phyloP scores from a whole-genome alignment of 768 basidiomycete genomes.

The Pleurotus citrinopileatus region DNA sequence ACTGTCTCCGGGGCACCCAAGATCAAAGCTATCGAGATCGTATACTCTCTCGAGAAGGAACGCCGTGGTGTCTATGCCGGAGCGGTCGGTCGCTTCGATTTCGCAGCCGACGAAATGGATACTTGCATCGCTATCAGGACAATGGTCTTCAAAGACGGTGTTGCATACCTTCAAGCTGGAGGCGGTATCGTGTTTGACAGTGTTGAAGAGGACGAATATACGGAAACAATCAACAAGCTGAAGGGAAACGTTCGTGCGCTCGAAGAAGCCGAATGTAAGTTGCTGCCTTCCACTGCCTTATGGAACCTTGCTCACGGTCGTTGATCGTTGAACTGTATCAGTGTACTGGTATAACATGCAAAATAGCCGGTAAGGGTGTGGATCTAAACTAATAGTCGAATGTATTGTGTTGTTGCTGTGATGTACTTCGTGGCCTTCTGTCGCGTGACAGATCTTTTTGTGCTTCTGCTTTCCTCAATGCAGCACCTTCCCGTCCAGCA shows the following conservation, averaged over 20 bases:
- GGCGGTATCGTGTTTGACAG: constrained; percentile 98
- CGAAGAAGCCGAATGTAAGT: constrained; percentile 85
- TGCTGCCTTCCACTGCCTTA: background rate
- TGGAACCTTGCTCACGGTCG: background rate
- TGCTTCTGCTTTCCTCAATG: constrained; percentile 36
- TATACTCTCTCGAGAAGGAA: constrained; percentile 84
- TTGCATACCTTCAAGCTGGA: constrained; percentile 91
- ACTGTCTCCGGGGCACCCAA: constrained; percentile 99
- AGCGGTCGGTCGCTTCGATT: constrained; percentile 97
- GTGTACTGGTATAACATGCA: constrained; percentile 74
- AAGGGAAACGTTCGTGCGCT: constrained; percentile 83
- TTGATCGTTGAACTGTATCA: constrained; percentile 29
- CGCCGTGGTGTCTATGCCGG: constrained; percentile 94
- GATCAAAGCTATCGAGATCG: constrained; percentile 95
- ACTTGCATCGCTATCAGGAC: constrained; percentile 98
- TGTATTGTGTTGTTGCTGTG: constrained; percentile 11
- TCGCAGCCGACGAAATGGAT: constrained; percentile 93
- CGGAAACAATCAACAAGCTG: constrained; percentile 95
- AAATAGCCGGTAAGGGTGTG: constrained; percentile 25
- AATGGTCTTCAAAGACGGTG: constrained; percentile 93
- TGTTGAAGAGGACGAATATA: constrained; percentile 95
- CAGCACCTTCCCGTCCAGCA: constrained; percentile 75
- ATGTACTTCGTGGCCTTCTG: constrained; percentile 14
- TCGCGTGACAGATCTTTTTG: constrained; percentile 10
- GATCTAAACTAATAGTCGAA: constrained; percentile 15